phyloP scores from a whole-genome alignment of 805 yeast species.

The Myxozyma geophila region DNA sequence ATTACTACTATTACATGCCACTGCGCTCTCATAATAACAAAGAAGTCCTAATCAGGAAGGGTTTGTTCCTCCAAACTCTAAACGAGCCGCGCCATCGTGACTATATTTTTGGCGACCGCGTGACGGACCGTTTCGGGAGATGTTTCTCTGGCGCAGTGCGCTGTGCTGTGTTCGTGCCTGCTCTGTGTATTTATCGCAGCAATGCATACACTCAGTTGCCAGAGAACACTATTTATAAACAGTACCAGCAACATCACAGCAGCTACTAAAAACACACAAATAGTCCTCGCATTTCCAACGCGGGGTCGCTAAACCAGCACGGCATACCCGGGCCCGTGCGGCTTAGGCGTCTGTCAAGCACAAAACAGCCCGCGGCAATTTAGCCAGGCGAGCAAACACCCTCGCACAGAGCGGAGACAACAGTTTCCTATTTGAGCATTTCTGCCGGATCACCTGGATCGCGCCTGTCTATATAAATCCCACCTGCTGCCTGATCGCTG shows the following conservation, averaged over 20 bases:
- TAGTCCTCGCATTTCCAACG: not conserved
- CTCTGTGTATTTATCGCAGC: no score
- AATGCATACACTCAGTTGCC: no score
- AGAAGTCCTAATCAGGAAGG: not conserved
- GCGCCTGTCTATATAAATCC: not conserved
- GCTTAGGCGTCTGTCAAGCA: not conserved
- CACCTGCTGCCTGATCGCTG: not conserved
- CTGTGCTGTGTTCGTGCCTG: no score
- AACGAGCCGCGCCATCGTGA: conserved; percentile 3
- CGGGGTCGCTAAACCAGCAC: not conserved
- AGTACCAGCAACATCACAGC: no score
- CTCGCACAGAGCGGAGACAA: no score
- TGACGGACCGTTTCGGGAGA: not conserved
- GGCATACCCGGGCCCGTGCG: not conserved
- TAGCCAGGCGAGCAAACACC: not conserved
- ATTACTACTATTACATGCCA: no score
- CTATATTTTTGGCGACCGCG: not conserved
- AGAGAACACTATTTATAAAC: no score
- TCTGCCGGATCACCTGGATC: not conserved
- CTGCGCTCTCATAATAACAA: no score
- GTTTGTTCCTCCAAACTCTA: not conserved
- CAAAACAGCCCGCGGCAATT: not conserved
- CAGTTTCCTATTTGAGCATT: conserved; percentile 5
- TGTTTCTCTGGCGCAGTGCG: not conserved
- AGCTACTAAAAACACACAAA: not conserved